Conservation (phyloP, 2,329 filamentous ascomycete species). For the Fusarium secorum region DNA sequence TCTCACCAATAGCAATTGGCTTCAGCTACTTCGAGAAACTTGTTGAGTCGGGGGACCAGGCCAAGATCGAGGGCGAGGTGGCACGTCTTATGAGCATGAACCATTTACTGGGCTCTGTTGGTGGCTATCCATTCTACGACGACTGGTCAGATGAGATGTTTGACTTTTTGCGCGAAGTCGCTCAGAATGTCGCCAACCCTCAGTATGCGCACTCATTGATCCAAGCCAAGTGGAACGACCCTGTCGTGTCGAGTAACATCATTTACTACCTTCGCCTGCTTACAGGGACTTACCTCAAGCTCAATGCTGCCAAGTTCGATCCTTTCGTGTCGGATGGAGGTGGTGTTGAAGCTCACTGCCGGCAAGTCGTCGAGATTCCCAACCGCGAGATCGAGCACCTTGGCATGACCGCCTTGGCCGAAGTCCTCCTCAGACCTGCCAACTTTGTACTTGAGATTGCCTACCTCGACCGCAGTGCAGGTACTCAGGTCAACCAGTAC, state of each 20-base stretch:
- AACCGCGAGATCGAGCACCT: constrained; percentile 89
- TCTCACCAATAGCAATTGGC: constrained; percentile 72
- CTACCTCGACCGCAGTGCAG: constrained; percentile 87
- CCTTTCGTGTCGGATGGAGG: constrained; percentile 72
- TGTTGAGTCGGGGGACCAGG: constrained; percentile 69
- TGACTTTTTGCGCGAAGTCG: constrained; percentile 70
- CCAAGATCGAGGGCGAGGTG: constrained; percentile 73
- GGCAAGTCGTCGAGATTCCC: constrained; percentile 74
- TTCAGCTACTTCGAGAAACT: constrained; percentile 94
- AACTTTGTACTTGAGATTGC: constrained; percentile 85
- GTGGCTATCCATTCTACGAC: constrained; percentile 75
- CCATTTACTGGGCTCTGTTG: constrained; percentile 73
- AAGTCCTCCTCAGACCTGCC: constrained; percentile 80
- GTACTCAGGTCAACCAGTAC: constrained; percentile 77
- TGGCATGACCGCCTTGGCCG: constrained; percentile 79
- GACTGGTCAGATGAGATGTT: constrained; percentile 84
- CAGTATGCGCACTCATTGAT: constrained; percentile 63
- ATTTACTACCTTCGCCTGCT: constrained; percentile 87
- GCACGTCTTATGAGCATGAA: constrained; percentile 76
- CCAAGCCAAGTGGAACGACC: constrained; percentile 76
- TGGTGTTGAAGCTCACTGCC: constrained; percentile 73
- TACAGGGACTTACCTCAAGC: constrained; percentile 84
- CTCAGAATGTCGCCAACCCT: constrained; percentile 66
- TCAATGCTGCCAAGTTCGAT: constrained; percentile 72
- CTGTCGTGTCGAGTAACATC: constrained; percentile 72